These are phyloP conservation scores for Fusarium udum DNA, from an alignment of 2,329 filamentous ascomycete species.

Conservation along the genomic window DNA sequence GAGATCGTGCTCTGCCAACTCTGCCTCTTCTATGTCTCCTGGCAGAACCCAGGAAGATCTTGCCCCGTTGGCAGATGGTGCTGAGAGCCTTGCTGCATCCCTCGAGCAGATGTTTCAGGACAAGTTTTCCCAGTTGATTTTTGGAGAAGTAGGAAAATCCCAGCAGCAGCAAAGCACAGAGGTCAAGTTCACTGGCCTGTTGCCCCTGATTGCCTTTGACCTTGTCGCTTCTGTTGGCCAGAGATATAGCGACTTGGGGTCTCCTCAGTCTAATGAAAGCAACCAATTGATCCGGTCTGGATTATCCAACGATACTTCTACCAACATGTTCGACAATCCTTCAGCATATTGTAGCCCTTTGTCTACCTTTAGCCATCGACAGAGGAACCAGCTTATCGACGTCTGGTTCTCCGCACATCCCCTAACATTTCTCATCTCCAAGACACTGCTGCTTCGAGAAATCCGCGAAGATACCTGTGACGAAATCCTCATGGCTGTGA, in stretches of 20 bases:
- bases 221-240: constrained; percentile 45
- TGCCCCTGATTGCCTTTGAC: constrained; percentile 45
- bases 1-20: constrained; percentile 41
- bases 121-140: constrained; percentile 35
- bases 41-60: constrained; percentile 37
- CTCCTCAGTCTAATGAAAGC: constrained; percentile 41
- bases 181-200: constrained; percentile 40
- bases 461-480: constrained; percentile 52
- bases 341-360: constrained; percentile 40
- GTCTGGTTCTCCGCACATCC: constrained; percentile 55
- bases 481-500: constrained; percentile 50
- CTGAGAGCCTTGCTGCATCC: constrained; percentile 43
- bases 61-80: constrained; percentile 15
- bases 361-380: constrained; percentile 45
- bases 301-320: constrained; percentile 41
- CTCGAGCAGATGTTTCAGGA: constrained; percentile 46
- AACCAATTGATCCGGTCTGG: constrained; percentile 44
- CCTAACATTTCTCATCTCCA: constrained; percentile 52
- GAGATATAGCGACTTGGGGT: constrained; percentile 46
- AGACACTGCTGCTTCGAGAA: constrained; percentile 52
- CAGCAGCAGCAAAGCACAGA: constrained; percentile 2
- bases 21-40: constrained; percentile 39
- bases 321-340: constrained; percentile 46
- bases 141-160: neutral
- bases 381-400: constrained; percentile 51